phyloP scores from a whole-genome alignment of 257 asterid species.

The Solanum megistacrolobum region DNA sequence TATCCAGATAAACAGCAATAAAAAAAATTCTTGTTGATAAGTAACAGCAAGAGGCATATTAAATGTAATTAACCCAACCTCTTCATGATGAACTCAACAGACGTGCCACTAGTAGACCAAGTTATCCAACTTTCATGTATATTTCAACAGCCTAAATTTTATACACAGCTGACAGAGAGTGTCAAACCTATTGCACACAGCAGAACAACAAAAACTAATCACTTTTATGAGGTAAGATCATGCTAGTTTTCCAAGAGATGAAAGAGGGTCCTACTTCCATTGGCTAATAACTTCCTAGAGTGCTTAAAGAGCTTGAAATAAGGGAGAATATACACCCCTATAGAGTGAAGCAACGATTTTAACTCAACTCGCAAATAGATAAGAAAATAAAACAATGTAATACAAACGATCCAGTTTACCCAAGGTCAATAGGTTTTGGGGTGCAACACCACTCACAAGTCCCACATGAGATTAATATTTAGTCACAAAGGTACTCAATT shows the following conservation, averaged over 20 bases:
- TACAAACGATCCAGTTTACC: not conserved
- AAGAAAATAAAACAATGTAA: not conserved
- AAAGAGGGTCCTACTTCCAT: not conserved
- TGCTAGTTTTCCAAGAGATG: not conserved
- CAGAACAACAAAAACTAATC: not conserved
- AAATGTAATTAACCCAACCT: not conserved
- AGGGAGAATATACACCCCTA: not conserved
- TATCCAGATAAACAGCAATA: not conserved
- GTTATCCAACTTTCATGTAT: not conserved
- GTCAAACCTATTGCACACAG: not conserved
- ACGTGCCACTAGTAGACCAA: not conserved
- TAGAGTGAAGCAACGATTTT: not conserved
- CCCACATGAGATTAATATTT: not conserved
- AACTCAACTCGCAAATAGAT: not conserved
- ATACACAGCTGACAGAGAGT: not conserved
- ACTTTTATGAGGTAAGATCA: not conserved
- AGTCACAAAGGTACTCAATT: not conserved
- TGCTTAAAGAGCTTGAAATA: not conserved
- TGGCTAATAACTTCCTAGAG: not conserved
- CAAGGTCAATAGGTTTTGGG: not conserved
- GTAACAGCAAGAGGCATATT: not conserved
- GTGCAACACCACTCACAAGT: not conserved
- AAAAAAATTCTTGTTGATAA: not conserved
- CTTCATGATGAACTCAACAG: not conserved
- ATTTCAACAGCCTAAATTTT: not conserved